Conservation (phyloP, 108 stramenopile genomes). For the Hondaea fermentalgiana region DNA sequence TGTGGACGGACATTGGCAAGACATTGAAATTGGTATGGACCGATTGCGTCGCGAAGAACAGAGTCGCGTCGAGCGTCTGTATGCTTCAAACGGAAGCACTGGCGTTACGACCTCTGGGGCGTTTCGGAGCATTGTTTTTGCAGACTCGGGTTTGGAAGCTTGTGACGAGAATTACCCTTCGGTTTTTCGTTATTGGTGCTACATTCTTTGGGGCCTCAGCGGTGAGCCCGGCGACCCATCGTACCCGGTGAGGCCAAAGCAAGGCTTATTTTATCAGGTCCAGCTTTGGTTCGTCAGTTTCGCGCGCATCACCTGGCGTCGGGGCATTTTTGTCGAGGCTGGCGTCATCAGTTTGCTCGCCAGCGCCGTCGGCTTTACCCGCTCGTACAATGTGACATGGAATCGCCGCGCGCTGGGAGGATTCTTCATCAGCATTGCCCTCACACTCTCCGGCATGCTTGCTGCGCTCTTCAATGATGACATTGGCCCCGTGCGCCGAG, state of each 20-base stretch:
- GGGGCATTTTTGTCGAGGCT: neutral
- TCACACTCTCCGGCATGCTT: neutral
- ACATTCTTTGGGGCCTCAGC: neutral
- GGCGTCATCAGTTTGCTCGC: neutral
- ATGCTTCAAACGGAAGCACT: neutral
- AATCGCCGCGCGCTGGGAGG: neutral
- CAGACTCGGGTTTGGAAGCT: neutral
- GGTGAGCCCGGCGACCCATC: neutral
- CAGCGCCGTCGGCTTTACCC: neutral
- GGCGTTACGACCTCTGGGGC: neutral
- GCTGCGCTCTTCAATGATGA: neutral
- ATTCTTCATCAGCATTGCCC: neutral
- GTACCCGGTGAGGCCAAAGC: neutral
- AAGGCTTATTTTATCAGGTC: neutral
- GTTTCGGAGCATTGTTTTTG: neutral
- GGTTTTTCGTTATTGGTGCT: neutral
- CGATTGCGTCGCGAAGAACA: neutral
- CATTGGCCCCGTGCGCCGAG: neutral
- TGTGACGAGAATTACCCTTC: conserved; percentile 5
- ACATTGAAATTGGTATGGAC: neutral
- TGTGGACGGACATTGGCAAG: neutral
- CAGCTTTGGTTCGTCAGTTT: neutral
- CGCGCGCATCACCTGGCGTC: neutral
- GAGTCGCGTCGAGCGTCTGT: neutral
- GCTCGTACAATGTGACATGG: neutral